Evolutionary conservation across 2,329 filamentous ascomycete genomes (phyloP).

Genomic region (Herpotrichia juniperi): DNA sequence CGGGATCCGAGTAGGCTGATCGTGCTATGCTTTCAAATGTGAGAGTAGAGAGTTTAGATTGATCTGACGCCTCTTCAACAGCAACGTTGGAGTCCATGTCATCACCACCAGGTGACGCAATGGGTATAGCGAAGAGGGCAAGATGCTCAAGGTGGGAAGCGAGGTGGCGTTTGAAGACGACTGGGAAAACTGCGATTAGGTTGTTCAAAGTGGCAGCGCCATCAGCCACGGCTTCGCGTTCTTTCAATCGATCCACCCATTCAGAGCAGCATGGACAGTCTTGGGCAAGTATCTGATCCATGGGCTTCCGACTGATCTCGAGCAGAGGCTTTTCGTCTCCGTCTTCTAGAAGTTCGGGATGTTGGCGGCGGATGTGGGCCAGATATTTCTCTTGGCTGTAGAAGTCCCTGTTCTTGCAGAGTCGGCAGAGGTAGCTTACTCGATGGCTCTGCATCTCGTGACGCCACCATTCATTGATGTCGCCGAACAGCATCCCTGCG

Average conservation of each 20-base stretch:
- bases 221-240: not conserved
- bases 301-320: conserved; percentile 11
- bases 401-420: conserved; percentile 15
- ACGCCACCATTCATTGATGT: conserved; percentile 23
- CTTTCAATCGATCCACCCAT: conserved; percentile 10
- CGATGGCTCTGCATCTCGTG: conserved; percentile 25
- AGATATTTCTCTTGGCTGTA: conserved; percentile 7
- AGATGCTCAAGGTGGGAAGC: conserved; percentile 24
- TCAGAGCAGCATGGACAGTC: conserved; percentile 26
- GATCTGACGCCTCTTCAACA: no score
- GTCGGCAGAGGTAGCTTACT: conserved; percentile 11
- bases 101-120: conserved; percentile 2
- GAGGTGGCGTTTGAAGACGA: conserved; percentile 23
- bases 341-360: conserved; percentile 10
- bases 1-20: no score
- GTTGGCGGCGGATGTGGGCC: conserved; percentile 11
- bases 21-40: no score
- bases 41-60: no score
- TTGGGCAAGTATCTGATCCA: conserved; percentile 15
- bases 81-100: conserved; percentile 15
- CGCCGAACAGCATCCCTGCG: conserved; percentile 12
- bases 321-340: conserved; percentile 2
- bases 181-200: conserved; percentile 10
- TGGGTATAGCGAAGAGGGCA: conserved; percentile 18
- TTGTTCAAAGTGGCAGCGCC: not conserved